A percentile compares a stretch with the other conserved stretches of the same genome.
Evolutionary conservation across 148 eudicot species (phyloP).

Genomic region (Spergularia marina): DNA sequence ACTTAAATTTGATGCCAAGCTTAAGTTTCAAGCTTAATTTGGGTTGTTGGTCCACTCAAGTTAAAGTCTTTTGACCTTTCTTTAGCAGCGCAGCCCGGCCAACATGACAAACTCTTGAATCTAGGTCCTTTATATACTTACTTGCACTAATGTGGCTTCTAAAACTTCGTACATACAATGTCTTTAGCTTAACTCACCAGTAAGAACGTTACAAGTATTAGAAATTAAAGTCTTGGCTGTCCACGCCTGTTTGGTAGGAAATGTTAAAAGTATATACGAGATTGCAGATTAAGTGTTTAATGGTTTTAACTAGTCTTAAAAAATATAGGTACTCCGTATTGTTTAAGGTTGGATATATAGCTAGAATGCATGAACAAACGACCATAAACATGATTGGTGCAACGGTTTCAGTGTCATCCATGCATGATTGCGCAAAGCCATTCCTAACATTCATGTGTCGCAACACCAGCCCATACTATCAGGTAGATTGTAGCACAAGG

Average conservation of each 20-base stretch:
- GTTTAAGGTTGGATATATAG: not conserved
- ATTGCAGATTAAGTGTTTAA: too few relatives aligned
- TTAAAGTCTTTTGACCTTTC: conserved; percentile 11
- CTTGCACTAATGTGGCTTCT: too few relatives aligned
- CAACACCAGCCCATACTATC: conserved; percentile 18
- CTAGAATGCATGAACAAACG: conserved; percentile 9
- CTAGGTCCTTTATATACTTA: too few relatives aligned
- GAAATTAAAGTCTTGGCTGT: too few relatives aligned
- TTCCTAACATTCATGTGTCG: not conserved
- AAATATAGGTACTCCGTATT: too few relatives aligned
- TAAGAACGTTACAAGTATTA: too few relatives aligned
- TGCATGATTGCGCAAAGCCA: conserved; percentile 18
- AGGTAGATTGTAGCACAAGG: conserved; percentile 24
- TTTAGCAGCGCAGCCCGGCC: conserved; percentile 18
- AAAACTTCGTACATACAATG: too few relatives aligned
- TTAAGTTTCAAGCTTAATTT: conserved; percentile 40
- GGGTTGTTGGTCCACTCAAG: not conserved
- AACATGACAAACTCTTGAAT: conserved; percentile 3
- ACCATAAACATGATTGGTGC: not conserved
- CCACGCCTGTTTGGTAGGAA: not conserved
- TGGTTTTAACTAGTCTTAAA: too few relatives aligned
- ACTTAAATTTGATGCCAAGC: conserved; percentile 48
- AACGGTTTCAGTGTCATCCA: conserved; percentile 9
- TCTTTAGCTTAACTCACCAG: too few relatives aligned
- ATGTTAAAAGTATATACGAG: not conserved